Base-by-base conservation (phyloP, 108 stramenopile genomes). In the Thalassiosira profunda region DNA sequence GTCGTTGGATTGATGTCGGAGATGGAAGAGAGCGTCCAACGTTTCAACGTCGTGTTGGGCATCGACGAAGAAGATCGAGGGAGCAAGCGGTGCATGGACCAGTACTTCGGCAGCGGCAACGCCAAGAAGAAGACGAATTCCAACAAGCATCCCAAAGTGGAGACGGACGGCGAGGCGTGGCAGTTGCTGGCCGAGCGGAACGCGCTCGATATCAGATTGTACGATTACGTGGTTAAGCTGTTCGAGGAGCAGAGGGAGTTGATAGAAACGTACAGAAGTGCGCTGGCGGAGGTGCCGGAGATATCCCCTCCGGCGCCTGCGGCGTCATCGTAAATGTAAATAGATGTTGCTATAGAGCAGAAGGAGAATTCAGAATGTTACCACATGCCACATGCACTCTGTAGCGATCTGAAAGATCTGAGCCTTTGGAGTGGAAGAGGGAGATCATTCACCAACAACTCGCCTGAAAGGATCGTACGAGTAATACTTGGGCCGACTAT, bases 401-500 rank as follows among this genome's bases (percentile, higher is more conserved):
- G n/a, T n/a, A n/a, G n/a, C n/a, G n/a, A n/a, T n/a, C n/a, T n/a
- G n/a, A n/a, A n/a, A n/a, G n/a, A n/a, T n/a, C n/a, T n/a, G n/a
- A n/a, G n/a, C n/a, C n/a, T n/a, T n/a, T n/a, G n/a, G n/a, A n/a
- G n/a, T n/a, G n/a, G n/a, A n/a, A n/a, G n/a, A n/a, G n/a, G n/a
- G n/a, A n/a, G n/a, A n/a, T n/a, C n/a, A n/a, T n/a, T n/a, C n/a
- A n/a, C n/a, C n/a, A n/a, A n/a, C n/a, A n/a, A n/a, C n/a, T n/a
- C n/a, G n/a, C n/a, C n/a, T 62, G 48, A 82, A 90, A 0, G 86
- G 86, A 23, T 41, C 15, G 48, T 91, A 92, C 2, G 71, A 73
- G 65, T 96, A 96, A 64, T 96, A 96, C 63, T 96, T 96, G 3
- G 94, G 94, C 47, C 67, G 55, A 45, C 42, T 45, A 62, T 96